Conservation (phyloP, 768 basidiomycete species). For the Mycena epipterygia region DNA sequence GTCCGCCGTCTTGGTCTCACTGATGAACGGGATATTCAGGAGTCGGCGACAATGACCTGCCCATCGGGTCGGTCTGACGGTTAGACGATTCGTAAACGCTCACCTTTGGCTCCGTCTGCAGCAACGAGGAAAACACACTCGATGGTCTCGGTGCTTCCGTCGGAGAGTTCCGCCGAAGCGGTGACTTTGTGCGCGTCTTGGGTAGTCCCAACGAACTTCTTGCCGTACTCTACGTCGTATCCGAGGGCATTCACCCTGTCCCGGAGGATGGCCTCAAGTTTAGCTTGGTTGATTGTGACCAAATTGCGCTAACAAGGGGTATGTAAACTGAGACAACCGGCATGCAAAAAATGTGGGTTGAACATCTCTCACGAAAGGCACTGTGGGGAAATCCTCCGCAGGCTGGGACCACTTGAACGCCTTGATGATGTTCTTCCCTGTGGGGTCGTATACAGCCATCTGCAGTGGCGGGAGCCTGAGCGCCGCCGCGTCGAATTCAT, state of each 20-base stretch:
- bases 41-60: background rate
- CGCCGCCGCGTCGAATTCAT: background rate
- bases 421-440: background rate
- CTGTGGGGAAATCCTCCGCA: background rate
- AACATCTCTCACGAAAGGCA: background rate
- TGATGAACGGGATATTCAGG: background rate
- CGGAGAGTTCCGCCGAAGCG: background rate
- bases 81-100: background rate
- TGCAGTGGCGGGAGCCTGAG: background rate
- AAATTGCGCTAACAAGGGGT: background rate
- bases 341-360: background rate
- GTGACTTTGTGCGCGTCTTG: background rate
- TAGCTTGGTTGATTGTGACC: background rate
- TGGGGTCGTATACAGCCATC: background rate
- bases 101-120: constrained; percentile 10
- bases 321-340: no score
- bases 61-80: background rate
- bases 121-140: background rate
- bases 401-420: constrained; percentile 2
- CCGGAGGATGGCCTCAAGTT: background rate
- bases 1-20: constrained; percentile 3
- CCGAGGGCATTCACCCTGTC: background rate
- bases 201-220: background rate
- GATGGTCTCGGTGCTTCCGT: background rate
- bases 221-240: background rate